Evolutionary conservation across 164 flowering plant species (phyloP).

Genomic region (Nelumbo lutea): DNA sequence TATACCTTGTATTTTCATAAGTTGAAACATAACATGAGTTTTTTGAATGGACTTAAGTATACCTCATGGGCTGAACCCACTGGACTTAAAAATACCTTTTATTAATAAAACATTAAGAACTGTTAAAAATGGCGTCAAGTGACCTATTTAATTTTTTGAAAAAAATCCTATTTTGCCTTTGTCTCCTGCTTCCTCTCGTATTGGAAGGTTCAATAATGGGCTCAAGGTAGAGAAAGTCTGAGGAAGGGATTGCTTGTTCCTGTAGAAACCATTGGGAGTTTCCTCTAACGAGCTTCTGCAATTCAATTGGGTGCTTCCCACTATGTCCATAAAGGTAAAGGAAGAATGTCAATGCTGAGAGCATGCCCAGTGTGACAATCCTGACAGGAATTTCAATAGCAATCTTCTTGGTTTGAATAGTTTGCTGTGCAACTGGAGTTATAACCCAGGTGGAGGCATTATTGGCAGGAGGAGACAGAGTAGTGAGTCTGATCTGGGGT

Average conservation of each 20-base stretch:
- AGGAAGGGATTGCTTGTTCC: conserved; percentile 35
- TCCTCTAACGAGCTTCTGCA: conserved; percentile 58
- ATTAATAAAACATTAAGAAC: no score
- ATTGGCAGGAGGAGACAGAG: conserved; percentile 25
- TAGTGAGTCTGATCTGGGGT: conserved; percentile 38
- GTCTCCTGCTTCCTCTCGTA: conserved; percentile 14
- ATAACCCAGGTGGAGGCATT: conserved; percentile 31
- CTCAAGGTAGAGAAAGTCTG: conserved; percentile 74
- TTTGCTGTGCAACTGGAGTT: conserved; percentile 40
- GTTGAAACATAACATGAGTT: no score
- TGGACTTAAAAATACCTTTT: no score
- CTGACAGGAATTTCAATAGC: conserved; percentile 74
- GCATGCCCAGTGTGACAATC: conserved; percentile 67
- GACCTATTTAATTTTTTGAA: no score
- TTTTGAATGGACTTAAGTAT: no score
- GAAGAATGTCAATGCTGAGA: conserved; percentile 72
- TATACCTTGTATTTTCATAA: no score
- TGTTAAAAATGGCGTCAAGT: no score
- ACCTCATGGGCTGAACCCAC: no score
- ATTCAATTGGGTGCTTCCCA: conserved; percentile 39
- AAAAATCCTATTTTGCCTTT: no score
- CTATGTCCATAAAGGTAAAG: conserved; percentile 42
- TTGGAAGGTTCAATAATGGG: conserved; percentile 58
- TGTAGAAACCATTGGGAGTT: conserved; percentile 25
- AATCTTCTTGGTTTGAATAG: conserved; percentile 49